These are phyloP conservation scores for Curvularia hawaiiensis DNA, from an alignment of 2,329 filamentous ascomycete genomes.

Conservation along the genomic window DNA sequence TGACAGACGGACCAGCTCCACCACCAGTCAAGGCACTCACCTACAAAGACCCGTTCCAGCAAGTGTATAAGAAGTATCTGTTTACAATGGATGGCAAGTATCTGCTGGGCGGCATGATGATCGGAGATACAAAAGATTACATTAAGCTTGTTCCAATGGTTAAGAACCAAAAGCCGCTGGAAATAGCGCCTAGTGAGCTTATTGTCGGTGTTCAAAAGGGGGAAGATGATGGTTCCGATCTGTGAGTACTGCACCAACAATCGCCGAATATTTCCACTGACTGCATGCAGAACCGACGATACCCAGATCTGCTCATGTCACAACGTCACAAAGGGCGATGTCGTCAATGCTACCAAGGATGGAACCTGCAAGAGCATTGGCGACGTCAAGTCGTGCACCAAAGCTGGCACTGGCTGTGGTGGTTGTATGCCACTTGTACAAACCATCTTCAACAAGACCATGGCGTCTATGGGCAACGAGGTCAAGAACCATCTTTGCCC, in stretches of 20 bases:
- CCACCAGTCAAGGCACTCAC: conserved; percentile 79
- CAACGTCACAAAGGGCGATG: conserved; percentile 86
- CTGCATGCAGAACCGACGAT: conserved; percentile 65
- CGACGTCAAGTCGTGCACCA: conserved; percentile 87
- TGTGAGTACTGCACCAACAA: conserved; percentile 51
- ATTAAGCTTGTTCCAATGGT: conserved; percentile 87
- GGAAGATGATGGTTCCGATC: conserved; percentile 77
- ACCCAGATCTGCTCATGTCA: conserved; percentile 93
- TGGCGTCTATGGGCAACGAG: conserved; percentile 83
- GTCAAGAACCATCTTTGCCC: conserved; percentile 85
- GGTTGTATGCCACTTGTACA: conserved; percentile 89
- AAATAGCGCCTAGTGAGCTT: conserved; percentile 78
- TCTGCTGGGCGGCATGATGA: conserved; percentile 95
- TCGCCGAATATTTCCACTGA: conserved; percentile 20
- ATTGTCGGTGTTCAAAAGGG: conserved; percentile 79
- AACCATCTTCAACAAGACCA: conserved; percentile 87
- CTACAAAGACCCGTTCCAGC: conserved; percentile 86
- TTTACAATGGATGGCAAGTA: conserved; percentile 91
- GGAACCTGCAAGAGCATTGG: conserved; percentile 81
- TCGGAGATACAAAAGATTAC: conserved; percentile 89
- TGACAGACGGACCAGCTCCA: conserved; percentile 61
- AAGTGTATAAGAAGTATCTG: conserved; percentile 92
- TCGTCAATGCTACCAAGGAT: conserved; percentile 73
- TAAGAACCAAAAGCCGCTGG: conserved; percentile 79
- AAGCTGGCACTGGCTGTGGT: conserved; percentile 88